These are phyloP conservation scores for Fusarium brevicatenulatum DNA, from an alignment of 2,329 filamentous ascomycete species.

Conservation along the genomic window DNA sequence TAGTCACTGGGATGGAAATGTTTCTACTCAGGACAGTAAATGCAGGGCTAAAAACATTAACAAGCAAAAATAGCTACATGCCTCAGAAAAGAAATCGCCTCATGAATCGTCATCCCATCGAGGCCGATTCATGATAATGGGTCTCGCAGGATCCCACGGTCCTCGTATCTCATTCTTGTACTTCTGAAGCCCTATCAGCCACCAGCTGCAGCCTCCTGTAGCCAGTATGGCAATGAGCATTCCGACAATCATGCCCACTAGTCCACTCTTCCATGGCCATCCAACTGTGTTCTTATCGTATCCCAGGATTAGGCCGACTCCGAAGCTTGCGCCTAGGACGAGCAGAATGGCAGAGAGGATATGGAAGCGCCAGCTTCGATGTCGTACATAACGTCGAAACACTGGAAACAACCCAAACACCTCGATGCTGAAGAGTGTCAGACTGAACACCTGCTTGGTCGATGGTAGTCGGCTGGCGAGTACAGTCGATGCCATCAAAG, in stretches of 20 bases:
- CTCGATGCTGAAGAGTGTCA: constrained; percentile 96
- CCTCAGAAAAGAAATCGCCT: neutral
- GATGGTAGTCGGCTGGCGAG: constrained; percentile 88
- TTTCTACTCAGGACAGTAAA: neutral
- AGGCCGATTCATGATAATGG: constrained; percentile 78
- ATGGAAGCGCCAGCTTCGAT: constrained; percentile 85
- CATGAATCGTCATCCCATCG: constrained; percentile 57
- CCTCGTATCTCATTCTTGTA: constrained; percentile 99
- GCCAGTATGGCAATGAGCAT: constrained; percentile 77
- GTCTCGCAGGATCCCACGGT: constrained; percentile 95
- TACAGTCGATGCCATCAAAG: constrained; percentile 95
- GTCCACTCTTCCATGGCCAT: constrained; percentile 63
- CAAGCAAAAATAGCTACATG: constrained; percentile 5
- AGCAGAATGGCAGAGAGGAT: constrained; percentile 78
- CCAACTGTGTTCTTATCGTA: constrained; percentile 52
- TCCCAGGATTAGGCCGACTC: constrained; percentile 72
- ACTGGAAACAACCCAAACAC: constrained; percentile 98
- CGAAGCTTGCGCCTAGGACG: constrained; percentile 81
- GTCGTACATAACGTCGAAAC: constrained; percentile 87
- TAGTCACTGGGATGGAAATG: neutral
- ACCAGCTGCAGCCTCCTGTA: constrained; percentile 97
- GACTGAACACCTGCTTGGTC: constrained; percentile 92
- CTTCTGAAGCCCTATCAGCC: constrained; percentile 95
- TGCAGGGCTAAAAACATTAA: neutral
- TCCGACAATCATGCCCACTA: constrained; percentile 81